A percentile compares a stretch with the other conserved stretches of the same genome.
Conservation (phyloP, 2,329 filamentous ascomycete genomes). For the Atkinsonella hypoxylon region DNA sequence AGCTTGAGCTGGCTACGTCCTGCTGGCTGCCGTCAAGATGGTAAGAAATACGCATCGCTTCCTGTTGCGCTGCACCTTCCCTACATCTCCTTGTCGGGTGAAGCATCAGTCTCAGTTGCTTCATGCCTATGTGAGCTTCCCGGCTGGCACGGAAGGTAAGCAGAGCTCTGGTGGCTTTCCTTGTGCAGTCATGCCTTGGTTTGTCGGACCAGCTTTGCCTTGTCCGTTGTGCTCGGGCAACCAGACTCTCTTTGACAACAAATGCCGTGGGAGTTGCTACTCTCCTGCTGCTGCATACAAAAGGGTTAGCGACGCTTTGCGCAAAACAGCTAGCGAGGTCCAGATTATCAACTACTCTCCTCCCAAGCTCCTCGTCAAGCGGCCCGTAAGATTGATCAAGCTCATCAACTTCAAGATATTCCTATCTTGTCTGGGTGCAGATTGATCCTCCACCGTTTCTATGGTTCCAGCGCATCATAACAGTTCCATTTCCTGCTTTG, state of each 20-base stretch:
- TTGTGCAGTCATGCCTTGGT: not conserved
- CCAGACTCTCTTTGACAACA: not conserved
- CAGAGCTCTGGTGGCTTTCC: not conserved
- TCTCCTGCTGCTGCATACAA: not conserved
- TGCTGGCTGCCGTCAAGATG: constrained; percentile 7
- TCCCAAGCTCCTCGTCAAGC: not conserved
- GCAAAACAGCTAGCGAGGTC: not conserved
- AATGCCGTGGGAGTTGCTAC: not conserved
- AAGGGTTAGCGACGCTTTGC: no score
- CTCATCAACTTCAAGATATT: not conserved
- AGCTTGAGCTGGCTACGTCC: constrained; percentile 3
- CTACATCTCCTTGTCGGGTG: not conserved
- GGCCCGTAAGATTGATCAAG: not conserved
- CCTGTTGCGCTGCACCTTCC: constrained; percentile 4
- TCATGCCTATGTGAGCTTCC: not conserved
- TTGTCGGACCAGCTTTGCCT: not conserved
- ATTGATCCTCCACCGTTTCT: not conserved
- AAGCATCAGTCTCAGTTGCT: not conserved
- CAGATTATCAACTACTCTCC: not conserved
- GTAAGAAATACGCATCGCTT: constrained; percentile 3
- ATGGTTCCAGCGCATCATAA: not conserved
- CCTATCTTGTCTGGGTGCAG: not conserved
- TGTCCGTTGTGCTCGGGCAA: no score
- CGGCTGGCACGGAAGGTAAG: no score
- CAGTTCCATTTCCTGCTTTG: constrained; percentile 8